A percentile compares a stretch with the other conserved stretches of the same genome.
These are phyloP conservation scores for Sporothrix pallida DNA, from an alignment of 2,329 filamentous ascomycete genomes.

Conservation along the genomic window DNA sequence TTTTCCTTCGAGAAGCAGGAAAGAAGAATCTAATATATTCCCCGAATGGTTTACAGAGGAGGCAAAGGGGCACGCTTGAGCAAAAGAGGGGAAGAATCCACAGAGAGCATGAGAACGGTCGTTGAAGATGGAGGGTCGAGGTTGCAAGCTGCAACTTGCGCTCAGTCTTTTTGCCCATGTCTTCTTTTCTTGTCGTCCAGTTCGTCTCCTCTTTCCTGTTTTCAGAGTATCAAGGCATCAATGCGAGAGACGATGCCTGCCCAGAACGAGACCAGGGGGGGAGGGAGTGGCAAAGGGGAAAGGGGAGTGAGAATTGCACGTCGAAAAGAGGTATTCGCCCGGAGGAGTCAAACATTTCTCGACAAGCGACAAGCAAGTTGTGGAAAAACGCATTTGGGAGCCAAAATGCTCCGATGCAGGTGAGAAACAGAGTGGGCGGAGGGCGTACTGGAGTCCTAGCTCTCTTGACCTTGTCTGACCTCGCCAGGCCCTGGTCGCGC, in stretches of 20 bases:
- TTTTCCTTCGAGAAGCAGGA: slow-evolving; percentile 10
- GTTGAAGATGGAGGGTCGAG: neutral
- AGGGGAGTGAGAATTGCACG: neutral
- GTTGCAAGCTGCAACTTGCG: slow-evolving; percentile 11
- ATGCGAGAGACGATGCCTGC: neutral
- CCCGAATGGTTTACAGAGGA: slow-evolving; percentile 6
- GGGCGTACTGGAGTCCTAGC: neutral
- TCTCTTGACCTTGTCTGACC: neutral
- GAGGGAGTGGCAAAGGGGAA: neutral
- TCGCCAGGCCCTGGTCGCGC: neutral
- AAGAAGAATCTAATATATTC: slow-evolving; percentile 26
- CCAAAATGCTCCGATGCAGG: slow-evolving; percentile 27
- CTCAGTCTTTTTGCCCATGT: neutral
- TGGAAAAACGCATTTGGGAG: neutral
- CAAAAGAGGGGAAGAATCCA: neutral
- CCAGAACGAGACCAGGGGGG: neutral
- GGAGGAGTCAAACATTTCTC: neutral
- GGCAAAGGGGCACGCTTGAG: neutral
- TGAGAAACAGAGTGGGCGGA: neutral
- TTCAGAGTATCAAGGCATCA: neutral
- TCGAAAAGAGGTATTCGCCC: neutral
- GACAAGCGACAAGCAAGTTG: neutral
- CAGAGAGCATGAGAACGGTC: neutral
- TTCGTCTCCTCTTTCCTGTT: neutral
- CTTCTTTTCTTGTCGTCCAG: neutral